Evolutionary conservation across 176 grass and related monocot genomes (phyloP), one percentile per base, ranked within the genome.

Genomic region (Dactylis glomerata): DNA sequence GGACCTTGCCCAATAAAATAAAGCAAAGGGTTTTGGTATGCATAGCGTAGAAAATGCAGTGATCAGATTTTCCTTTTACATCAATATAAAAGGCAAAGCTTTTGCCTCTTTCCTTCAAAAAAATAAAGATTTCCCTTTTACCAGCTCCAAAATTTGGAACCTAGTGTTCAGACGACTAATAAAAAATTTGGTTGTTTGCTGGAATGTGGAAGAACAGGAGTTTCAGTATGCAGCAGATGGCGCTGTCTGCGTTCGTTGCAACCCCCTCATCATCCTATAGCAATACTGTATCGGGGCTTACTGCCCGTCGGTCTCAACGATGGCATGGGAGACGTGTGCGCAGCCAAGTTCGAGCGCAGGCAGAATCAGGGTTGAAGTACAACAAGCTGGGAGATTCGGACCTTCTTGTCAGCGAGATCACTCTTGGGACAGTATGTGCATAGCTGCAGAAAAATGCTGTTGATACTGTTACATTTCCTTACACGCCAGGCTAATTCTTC

Each of bases 341-440:
- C 32, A 41, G 23, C 15, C 34, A 30, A n/a, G 80, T 86, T 34
- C 33, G 27, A 23, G 88, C 73, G 7, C 78, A 82, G 45, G 78
- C 63, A 1, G 52, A 89, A 49, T 0, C 41, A 1, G 72, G 71
- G 47, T 28, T 91, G 77, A 86, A 89, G 81, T 91, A 91, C 27
- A 62, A 75, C 34, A 94, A 91, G 41, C 87, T 94, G 8, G 89
- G 92, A n/a, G 92, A 89, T 71, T 94, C 92, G 0, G 89, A 94
- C 38, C 92, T 94, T 44, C 76, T 81, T 49, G 75, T 94, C 40
- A 91, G 89, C n/a, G 92, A 94, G 82, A 73, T 76, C 82, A 89
- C 75, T 15, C 89, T 94, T 79, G 89, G 92, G 68, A 94, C 89
- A 40, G 92, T 94, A 82, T 34, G 76, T 69, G 57, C 16, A 70